Evolutionary conservation across 306 rosid genomes (phyloP).

Genomic region (Castanopsis chinensis): DNA sequence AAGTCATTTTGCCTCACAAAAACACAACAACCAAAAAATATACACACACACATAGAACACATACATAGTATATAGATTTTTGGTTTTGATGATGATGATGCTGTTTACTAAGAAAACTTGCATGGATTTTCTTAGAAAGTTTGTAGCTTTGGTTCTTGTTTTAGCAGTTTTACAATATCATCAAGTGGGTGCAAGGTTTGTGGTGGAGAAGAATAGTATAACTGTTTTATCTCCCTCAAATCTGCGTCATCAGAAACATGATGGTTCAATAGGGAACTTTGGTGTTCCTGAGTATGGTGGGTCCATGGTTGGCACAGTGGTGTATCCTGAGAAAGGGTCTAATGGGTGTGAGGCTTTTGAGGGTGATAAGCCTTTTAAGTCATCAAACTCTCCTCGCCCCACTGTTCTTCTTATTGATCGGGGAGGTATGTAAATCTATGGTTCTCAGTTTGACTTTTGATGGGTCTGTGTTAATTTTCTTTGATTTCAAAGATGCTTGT

Average conservation of each 20-base stretch:
- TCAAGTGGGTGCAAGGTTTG: slow-evolving; percentile 47
- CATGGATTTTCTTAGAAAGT: slow-evolving; percentile 33
- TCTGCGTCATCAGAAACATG: slow-evolving; percentile 40
- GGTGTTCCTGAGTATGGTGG: slow-evolving; percentile 97
- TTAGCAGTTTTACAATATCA: slow-evolving; percentile 6
- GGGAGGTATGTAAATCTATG: slow-evolving; percentile 53
- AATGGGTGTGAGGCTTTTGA: slow-evolving; percentile 61
- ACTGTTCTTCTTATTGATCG: slow-evolving; percentile 75
- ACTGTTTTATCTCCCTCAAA: slow-evolving; percentile 54
- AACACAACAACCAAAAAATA: no score
- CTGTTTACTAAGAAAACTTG: slow-evolving; percentile 1
- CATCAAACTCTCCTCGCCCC: slow-evolving; percentile 39
- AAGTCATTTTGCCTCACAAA: not conserved
- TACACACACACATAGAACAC: no score
- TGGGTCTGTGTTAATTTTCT: not conserved
- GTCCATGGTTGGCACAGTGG: slow-evolving; percentile 60
- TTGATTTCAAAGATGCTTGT: not conserved
- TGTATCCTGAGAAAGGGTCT: slow-evolving; percentile 54
- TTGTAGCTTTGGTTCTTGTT: not conserved
- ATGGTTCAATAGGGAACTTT: slow-evolving; percentile 80
- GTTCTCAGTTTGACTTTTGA: not conserved
- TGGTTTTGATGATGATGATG: not conserved
- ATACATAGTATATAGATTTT: no score
- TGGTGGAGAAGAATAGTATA: slow-evolving; percentile 82
- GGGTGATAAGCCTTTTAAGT: slow-evolving; percentile 69